Evolutionary conservation across 2,329 filamentous ascomycete genomes (phyloP).

Genomic region (Ustilaginoidea virens): DNA sequence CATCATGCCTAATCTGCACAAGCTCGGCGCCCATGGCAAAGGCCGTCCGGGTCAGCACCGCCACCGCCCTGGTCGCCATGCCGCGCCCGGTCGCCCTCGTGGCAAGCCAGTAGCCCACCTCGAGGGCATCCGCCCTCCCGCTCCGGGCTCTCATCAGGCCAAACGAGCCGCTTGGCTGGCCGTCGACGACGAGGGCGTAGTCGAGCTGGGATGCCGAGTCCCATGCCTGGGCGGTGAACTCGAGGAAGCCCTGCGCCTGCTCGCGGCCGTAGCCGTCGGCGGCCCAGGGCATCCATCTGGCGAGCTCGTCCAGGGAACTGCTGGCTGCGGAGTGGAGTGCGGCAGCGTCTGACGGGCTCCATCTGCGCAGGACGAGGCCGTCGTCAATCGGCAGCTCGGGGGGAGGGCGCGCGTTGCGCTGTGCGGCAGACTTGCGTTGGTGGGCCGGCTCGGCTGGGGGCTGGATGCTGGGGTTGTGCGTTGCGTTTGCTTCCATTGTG

Average conservation of each 20-base stretch:
- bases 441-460: no score
- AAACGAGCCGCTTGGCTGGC: conserved; percentile 4
- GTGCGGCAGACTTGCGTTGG: no score
- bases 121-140: conserved; percentile 1
- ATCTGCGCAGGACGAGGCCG: conserved; percentile 6
- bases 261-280: conserved; percentile 5
- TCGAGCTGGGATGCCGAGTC: conserved; percentile 4
- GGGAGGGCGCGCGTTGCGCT: no score
- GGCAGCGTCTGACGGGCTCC: conserved; percentile 5
- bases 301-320: conserved; percentile 6
- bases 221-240: conserved; percentile 4
- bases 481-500: no score
- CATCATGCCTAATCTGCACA: conserved; percentile 7
- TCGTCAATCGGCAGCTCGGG: conserved; percentile 6
- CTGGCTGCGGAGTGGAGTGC: conserved; percentile 4
- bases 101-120: conserved; percentile 10
- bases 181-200: conserved; percentile 6
- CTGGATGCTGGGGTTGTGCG: no score
- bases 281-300: conserved; percentile 9
- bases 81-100: conserved; percentile 7
- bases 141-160: conserved; percentile 5
- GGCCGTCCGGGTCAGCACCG: conserved; percentile 5
- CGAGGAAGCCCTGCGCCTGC: conserved; percentile 5
- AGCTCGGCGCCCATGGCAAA: conserved; percentile 6
- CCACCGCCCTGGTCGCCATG: conserved; percentile 6